Base-by-base conservation (phyloP, 306 rosid species). In the Luffa acutangula region DNA sequence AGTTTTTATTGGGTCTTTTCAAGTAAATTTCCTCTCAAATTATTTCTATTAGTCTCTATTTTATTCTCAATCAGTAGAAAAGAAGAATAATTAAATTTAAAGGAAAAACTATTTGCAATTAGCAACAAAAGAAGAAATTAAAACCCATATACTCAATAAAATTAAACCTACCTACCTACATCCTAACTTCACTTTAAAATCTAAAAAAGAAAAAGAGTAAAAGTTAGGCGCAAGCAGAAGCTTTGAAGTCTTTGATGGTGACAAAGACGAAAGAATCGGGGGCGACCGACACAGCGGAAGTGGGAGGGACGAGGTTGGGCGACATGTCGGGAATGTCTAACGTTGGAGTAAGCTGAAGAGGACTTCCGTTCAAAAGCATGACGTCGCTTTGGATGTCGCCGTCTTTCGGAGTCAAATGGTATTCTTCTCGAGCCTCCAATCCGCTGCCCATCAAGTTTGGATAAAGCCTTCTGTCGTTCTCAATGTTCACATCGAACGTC, bases 321-420 rank as follows among this genome's bases (percentile, higher is more conserved):
- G 85, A 18, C 88, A 92, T 37, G 10, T 76, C n/a, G 11, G 92
- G 96, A 7, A 87, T 90, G 13, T 81, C 91, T 0, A 53, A 39
- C 6, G 82, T 75, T 18, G 74, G 11, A 0, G 91, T 87, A 1
- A 90, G 80, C 45, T 59, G 36, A 37, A 87, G 12, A 46, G 93
- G 91, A 54, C 70, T 78, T 80, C 92, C 95, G 69, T 86, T 88
- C 63, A 90, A 76, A 34, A 87, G 71, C 70, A 89, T 53, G 39
- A 87, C 86, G 7, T 87, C 79, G 64, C 92, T 89, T 37, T 82
- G 86, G 76, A 90, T 78, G 21, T 90, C 76, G 1, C 93, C 92
- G 45, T 78, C 86, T 84, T 86, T 84, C 0, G 97, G 89, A 0
- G 86, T 92, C 76, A 89, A 81, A 85, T 92, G 93, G 63, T 87